Percentiles rank a stretch among this genome's conserved stretches.
Conservation (phyloP, 2,329 filamentous ascomycete genomes). For the Beauveria sp. region DNA sequence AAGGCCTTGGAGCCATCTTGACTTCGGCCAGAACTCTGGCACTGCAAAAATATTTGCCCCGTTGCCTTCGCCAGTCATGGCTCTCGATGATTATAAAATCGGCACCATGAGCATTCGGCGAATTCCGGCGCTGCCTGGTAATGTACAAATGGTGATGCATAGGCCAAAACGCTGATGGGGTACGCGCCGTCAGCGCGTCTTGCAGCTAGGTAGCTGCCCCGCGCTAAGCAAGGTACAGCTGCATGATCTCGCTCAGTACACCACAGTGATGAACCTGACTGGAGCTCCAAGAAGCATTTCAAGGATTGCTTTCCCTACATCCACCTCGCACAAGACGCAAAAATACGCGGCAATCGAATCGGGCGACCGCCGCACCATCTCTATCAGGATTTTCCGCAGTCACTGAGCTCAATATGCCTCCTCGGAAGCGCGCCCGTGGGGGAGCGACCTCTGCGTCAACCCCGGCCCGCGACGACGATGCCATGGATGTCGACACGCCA, state of each 20-base stretch:
- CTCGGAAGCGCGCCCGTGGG: slow-evolving; percentile 58
- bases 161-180: not conserved
- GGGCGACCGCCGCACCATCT: not conserved
- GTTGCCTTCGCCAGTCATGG: slow-evolving; percentile 32
- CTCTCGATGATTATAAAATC: slow-evolving; percentile 6
- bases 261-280: not conserved
- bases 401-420: slow-evolving; percentile 46
- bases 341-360: not conserved
- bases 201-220: not conserved
- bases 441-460: slow-evolving; percentile 51
- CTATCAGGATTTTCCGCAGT: not conserved
- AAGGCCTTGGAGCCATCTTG: slow-evolving; percentile 37
- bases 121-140: not conserved
- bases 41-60: slow-evolving; percentile 54
- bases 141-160: not conserved
- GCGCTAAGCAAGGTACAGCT: not conserved
- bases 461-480: slow-evolving; percentile 47
- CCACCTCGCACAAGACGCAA: not conserved
- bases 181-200: not conserved
- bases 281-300: not conserved
- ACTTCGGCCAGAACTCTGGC: slow-evolving; percentile 51
- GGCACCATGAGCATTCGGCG: not conserved
- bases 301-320: not conserved
- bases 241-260: not conserved
- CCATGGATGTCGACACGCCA: slow-evolving; percentile 52